Percentiles rank a stretch among this genome's conserved stretches.
phyloP scores from a whole-genome alignment of 2,329 filamentous ascomycete genomes.

The Whalleya microplaca region DNA sequence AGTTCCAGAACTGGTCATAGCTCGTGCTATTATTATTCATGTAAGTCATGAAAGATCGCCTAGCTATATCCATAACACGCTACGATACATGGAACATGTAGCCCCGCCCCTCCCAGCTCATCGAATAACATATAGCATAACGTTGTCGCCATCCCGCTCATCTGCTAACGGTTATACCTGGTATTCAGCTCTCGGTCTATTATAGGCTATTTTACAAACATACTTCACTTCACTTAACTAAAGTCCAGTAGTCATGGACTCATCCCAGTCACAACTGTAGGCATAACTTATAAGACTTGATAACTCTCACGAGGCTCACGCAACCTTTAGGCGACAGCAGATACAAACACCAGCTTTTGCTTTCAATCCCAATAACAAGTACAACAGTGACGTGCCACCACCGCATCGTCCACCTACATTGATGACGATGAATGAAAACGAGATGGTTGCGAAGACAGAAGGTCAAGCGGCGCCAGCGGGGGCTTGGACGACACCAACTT shows the following conservation, averaged over 20 bases:
- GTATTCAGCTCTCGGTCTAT: conserved; percentile 41
- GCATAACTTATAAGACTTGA: conserved; percentile 34
- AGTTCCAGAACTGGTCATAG: conserved; percentile 36
- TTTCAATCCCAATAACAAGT: conserved; percentile 53
- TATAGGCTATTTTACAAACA: conserved; percentile 38
- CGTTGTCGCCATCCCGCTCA: conserved; percentile 38
- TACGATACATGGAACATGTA: conserved; percentile 37
- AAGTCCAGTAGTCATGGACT: conserved; percentile 51
- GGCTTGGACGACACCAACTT: conserved; percentile 59
- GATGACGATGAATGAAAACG: conserved; percentile 55
- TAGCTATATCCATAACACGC: conserved; percentile 43
- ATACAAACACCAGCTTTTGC: conserved; percentile 54
- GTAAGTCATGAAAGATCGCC: conserved; percentile 45
- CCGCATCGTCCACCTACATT: conserved; percentile 48
- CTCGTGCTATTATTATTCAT: conserved; percentile 41
- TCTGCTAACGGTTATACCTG: conserved; percentile 43
- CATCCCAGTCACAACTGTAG: conserved; percentile 57
- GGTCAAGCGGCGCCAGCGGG: conserved; percentile 49
- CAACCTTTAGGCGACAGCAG: conserved; percentile 49
- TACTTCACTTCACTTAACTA: conserved; percentile 38
- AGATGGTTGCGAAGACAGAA: conserved; percentile 53
- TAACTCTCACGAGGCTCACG: conserved; percentile 41
- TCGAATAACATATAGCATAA: conserved; percentile 20
- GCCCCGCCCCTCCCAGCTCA: conserved; percentile 31
- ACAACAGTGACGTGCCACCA: conserved; percentile 48